Evolutionary conservation across 805 yeast genomes (phyloP), one percentile per base, ranked within the genome.

Genomic region (Dipodascus geniculatus): DNA sequence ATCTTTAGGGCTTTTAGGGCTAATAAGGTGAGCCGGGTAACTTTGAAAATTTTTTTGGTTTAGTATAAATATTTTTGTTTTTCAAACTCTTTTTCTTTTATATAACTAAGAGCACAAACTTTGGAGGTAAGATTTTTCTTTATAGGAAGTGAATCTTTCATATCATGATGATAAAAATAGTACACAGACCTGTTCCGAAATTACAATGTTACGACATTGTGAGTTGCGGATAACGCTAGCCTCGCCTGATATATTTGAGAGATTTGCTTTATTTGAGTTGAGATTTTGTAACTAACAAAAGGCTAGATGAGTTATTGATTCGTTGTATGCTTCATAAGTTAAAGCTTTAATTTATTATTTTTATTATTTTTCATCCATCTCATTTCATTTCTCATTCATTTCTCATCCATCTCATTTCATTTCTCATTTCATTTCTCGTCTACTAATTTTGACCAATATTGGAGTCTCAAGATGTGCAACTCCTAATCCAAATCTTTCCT

Each of bases 201-300:
- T 38, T 17, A n/a, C 44, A 38, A 6, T 17, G 44, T 38, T 38
- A n/a, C 44, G 44, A 38, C 44, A 17, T 38, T 38, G 44, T 38
- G 44, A 38, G 44, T 38, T 38, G 44, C 20, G 44, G 44, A 38
- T 38, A 38, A 38, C 44, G 44, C 44, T 38, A 38, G 44, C 44
- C 44, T 38, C 44, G 44, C 44, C 44, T 38, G 44, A 38, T 38
- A 38, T 28, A n/a, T n/a, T n/a, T n/a, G n/a, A n/a, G n/a, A n/a
- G n/a, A n/a, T n/a, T n/a, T n/a, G n/a, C n/a, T n/a, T n/a, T n/a
- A n/a, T n/a, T n/a, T n/a, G n/a, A n/a, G n/a, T n/a, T n/a, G n/a
- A n/a, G n/a, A n/a, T n/a, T n/a, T n/a, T n/a, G n/a, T n/a, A n/a
- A n/a, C n/a, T n/a, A n/a, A n/a, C n/a, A n/a, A n/a, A n/a, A 6